These are phyloP conservation scores for Talaromyces sp. DNA, from an alignment of 2,329 filamentous ascomycete genomes.

Conservation along the genomic window DNA sequence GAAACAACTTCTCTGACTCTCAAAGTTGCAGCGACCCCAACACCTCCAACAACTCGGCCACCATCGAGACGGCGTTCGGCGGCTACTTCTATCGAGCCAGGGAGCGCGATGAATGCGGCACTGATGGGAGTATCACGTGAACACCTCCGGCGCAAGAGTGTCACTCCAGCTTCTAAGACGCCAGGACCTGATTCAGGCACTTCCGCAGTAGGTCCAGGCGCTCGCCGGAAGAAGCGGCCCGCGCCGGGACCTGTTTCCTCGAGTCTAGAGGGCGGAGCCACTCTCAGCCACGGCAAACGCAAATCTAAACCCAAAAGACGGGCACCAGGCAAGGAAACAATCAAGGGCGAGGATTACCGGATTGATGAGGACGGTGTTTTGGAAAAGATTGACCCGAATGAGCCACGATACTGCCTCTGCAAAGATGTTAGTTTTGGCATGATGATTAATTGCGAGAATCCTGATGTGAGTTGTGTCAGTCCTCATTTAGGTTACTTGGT, in stretches of 20 bases:
- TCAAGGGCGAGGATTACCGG: slow-evolving; percentile 37
- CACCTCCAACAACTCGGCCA: slow-evolving; percentile 31
- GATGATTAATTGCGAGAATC: slow-evolving; percentile 65
- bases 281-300: slow-evolving; percentile 59
- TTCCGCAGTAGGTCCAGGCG: slow-evolving; percentile 27
- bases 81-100: slow-evolving; percentile 29
- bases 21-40: slow-evolving; percentile 26
- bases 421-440: slow-evolving; percentile 62
- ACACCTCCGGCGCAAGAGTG: slow-evolving; percentile 40
- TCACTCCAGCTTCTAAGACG: slow-evolving; percentile 39
- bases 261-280: slow-evolving; percentile 58
- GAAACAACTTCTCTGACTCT: slow-evolving; percentile 19
- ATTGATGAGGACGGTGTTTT: slow-evolving; percentile 49
- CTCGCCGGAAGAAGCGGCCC: slow-evolving; percentile 55
- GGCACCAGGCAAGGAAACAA: slow-evolving; percentile 28
- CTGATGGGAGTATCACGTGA: slow-evolving; percentile 26
- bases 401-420: slow-evolving; percentile 63
- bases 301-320: slow-evolving; percentile 53
- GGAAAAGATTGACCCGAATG: slow-evolving; percentile 57
- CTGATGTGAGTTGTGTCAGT: slow-evolving; percentile 44
- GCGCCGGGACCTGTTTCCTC: slow-evolving; percentile 59
- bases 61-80: slow-evolving; percentile 33
- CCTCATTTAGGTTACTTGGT: not conserved
- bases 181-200: slow-evolving; percentile 40
- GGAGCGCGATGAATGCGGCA: slow-evolving; percentile 14